phyloP scores from a whole-genome alignment of 2,329 filamentous ascomycete species.

The Chaetomium olivaceum region DNA sequence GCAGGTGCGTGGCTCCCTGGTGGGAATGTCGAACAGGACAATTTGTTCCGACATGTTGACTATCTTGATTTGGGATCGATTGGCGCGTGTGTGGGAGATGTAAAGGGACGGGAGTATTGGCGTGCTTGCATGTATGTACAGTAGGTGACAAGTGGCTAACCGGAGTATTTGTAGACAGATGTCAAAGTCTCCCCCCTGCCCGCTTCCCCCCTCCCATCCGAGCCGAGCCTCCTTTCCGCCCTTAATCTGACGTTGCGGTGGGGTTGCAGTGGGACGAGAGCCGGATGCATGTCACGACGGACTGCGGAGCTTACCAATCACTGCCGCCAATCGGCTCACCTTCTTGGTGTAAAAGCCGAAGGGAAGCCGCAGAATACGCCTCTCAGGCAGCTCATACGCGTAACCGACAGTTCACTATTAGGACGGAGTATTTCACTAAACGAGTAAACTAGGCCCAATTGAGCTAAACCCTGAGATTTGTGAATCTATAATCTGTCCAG shows the following conservation, averaged over 20 bases:
- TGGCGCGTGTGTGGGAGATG: background rate
- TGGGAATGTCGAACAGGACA: constrained; percentile 64
- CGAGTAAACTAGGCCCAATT: no score
- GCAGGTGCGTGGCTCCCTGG: constrained; percentile 46
- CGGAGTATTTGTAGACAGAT: background rate
- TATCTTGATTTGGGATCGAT: background rate
- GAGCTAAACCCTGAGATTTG: no score
- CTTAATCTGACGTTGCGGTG: background rate
- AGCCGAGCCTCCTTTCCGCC: background rate
- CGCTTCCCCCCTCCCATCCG: background rate
- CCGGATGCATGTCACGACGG: background rate
- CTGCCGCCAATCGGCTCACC: background rate
- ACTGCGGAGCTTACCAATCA: background rate
- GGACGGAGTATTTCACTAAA: no score
- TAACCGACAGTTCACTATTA: no score
- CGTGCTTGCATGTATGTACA: background rate
- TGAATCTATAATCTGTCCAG: no score
- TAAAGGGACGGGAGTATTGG: background rate
- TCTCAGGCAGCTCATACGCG: no score
- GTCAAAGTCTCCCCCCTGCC: background rate
- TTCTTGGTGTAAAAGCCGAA: background rate
- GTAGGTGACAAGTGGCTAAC: background rate
- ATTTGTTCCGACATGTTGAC: constrained; percentile 43
- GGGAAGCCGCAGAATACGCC: background rate
- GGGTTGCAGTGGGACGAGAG: background rate